A percentile compares a stretch with the other conserved stretches of the same genome.
These are phyloP conservation scores for Talaromyces nanjingensis DNA, from an alignment of 495 filamentous ascomycete species.

Conservation along the genomic window DNA sequence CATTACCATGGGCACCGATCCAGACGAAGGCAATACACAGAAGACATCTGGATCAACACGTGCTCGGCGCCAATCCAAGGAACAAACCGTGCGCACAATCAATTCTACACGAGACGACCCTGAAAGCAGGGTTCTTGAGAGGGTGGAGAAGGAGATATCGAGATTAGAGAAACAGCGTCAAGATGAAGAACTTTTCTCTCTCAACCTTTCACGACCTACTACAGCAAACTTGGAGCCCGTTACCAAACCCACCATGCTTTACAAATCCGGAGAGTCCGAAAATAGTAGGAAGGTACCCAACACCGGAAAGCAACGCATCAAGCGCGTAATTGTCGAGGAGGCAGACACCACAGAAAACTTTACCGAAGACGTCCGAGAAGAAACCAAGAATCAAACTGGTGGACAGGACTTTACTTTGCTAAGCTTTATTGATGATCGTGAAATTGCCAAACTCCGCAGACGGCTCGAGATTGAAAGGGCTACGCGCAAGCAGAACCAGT, in stretches of 20 bases:
- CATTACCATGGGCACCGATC: slow-evolving; percentile 10
- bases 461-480: slow-evolving; percentile 43
- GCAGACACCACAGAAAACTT: slow-evolving; percentile 20
- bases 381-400: slow-evolving; percentile 24
- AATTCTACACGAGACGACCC: slow-evolving; percentile 23
- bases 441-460: slow-evolving; percentile 42
- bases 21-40: slow-evolving; percentile 29
- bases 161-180: slow-evolving; percentile 36
- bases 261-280: slow-evolving; percentile 1
- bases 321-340: slow-evolving; percentile 35
- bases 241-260: slow-evolving; percentile 14
- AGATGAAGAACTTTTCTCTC: slow-evolving; percentile 40
- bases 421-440: slow-evolving; percentile 40
- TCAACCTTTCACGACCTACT: slow-evolving; percentile 24
- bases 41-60: slow-evolving; percentile 25
- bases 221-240: slow-evolving; percentile 19
- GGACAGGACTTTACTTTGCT: slow-evolving; percentile 36
- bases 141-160: slow-evolving; percentile 39
- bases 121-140: slow-evolving; percentile 24
- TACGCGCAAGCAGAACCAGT: slow-evolving; percentile 37
- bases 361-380: slow-evolving; percentile 24
- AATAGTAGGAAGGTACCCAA: slow-evolving; percentile 28
- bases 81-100: slow-evolving; percentile 17
- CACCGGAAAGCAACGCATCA: slow-evolving; percentile 38
- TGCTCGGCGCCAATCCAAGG: slow-evolving; percentile 28